Evolutionary conservation across 441 rosid species (phyloP).

Genomic region (Gossypium aridum): DNA sequence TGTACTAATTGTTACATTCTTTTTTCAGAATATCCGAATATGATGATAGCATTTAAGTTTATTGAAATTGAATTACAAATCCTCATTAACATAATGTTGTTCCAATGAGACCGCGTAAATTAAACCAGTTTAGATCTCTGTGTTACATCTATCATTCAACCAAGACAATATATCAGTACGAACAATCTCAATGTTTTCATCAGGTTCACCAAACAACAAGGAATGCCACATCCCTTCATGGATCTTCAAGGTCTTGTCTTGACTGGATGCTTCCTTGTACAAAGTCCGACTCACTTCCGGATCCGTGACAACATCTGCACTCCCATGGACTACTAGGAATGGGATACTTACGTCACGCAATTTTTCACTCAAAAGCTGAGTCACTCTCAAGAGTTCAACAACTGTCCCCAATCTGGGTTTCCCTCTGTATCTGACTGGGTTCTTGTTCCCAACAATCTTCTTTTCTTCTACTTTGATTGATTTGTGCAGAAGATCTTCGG

Average conservation of each 20-base stretch:
- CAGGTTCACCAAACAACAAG: constrained; percentile 68
- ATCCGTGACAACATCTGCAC: constrained; percentile 79
- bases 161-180: constrained; percentile 49
- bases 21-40: background rate
- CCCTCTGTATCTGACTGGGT: constrained; percentile 60
- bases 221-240: constrained; percentile 87
- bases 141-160: constrained; percentile 51
- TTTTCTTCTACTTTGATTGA: constrained; percentile 66
- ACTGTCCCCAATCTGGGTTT: constrained; percentile 87
- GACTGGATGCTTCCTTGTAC: constrained; percentile 48
- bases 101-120: background rate
- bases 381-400: constrained; percentile 60
- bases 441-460: constrained; percentile 42
- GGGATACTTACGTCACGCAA: constrained; percentile 56
- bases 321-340: constrained; percentile 70
- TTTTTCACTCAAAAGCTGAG: constrained; percentile 44
- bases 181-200: constrained; percentile 50
- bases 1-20: background rate
- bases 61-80: background rate
- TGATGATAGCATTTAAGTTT: background rate
- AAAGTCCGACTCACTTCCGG: constrained; percentile 66
- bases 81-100: background rate
- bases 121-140: constrained; percentile 6
- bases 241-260: constrained; percentile 63
- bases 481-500: constrained; percentile 48